Percentiles rank a stretch among this genome's conserved stretches.
phyloP scores from a whole-genome alignment of 106 monocot species.

The Alisma plantagoaquatica region DNA sequence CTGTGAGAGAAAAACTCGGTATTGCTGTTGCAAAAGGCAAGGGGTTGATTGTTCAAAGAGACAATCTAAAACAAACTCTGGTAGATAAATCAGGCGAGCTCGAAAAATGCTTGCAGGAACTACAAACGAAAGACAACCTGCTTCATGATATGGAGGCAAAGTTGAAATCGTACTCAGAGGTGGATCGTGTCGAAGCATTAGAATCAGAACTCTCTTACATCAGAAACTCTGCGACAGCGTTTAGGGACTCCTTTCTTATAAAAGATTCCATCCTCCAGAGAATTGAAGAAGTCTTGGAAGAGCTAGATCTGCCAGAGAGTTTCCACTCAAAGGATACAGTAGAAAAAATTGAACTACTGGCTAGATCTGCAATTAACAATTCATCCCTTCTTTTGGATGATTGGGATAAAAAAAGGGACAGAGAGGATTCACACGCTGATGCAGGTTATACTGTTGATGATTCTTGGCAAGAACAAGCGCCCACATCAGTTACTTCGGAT shows the following conservation, averaged over 20 bases:
- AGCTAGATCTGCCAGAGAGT: constrained; percentile 75
- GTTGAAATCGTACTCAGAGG: constrained; percentile 75
- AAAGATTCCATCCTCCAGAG: constrained; percentile 92
- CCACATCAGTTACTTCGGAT: constrained; percentile 16
- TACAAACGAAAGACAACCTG: constrained; percentile 50
- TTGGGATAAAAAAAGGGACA: constrained; percentile 22
- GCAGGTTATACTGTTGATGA: constrained; percentile 18
- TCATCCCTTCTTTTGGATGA: constrained; percentile 30
- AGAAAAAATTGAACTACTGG: constrained; percentile 79
- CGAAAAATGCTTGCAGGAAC: constrained; percentile 56
- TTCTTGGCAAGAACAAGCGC: constrained; percentile 24
- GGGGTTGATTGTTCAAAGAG: constrained; percentile 83
- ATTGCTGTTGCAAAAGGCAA: constrained; percentile 98
- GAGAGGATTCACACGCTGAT: constrained; percentile 39
- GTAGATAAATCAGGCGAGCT: constrained; percentile 62
- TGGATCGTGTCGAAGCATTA: constrained; percentile 82
- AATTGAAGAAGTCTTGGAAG: constrained; percentile 92
- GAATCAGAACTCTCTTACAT: constrained; percentile 99
- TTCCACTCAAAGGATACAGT: constrained; percentile 76
- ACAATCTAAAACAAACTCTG: constrained; percentile 77
- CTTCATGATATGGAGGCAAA: constrained; percentile 59
- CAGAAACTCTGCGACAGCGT: constrained; percentile 79
- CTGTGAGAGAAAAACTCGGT: constrained; percentile 86
- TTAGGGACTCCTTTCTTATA: constrained; percentile 93
- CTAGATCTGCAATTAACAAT: constrained; percentile 34